phyloP scores from a whole-genome alignment of 768 basidiomycete genomes.

The Trametes gibbosa region DNA sequence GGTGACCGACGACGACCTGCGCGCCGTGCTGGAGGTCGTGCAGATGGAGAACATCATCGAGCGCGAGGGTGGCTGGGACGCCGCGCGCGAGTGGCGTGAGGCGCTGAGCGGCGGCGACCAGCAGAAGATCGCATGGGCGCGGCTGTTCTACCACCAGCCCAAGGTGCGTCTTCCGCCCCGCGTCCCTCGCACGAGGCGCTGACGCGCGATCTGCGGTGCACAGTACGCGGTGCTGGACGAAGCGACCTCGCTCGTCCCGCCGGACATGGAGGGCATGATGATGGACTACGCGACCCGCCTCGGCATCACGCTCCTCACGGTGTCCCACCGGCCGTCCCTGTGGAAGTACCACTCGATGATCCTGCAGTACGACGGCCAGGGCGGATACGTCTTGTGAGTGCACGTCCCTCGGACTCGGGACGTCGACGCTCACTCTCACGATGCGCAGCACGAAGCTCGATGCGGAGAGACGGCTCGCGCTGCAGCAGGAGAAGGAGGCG shows the following conservation, averaged over 20 bases:
- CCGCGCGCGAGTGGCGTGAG: conserved; percentile 89
- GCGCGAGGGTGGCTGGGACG: conserved; percentile 95
- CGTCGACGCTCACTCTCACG: not conserved
- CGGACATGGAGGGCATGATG: conserved; percentile 91
- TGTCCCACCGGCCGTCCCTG: conserved; percentile 90
- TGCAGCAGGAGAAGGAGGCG: conserved; percentile 93
- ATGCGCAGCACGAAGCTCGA: conserved; percentile 75
- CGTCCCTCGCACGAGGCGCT: not conserved
- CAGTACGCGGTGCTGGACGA: conserved; percentile 97
- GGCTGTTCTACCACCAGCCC: conserved; percentile 92
- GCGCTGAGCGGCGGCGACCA: conserved; percentile 93
- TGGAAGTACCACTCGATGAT: conserved; percentile 93
- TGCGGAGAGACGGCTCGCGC: conserved; percentile 81
- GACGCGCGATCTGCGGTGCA: not conserved
- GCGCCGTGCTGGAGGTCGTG: conserved; percentile 69
- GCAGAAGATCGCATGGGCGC: conserved; percentile 95
- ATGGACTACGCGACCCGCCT: conserved; percentile 88
- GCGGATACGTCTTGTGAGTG: conserved; percentile 91
- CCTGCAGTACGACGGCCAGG: conserved; percentile 90
- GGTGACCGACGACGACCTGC: conserved; percentile 71
- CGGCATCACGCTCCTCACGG: conserved; percentile 90
- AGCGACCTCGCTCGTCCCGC: conserved; percentile 91
- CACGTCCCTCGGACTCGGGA: not conserved
- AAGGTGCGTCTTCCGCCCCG: conserved; percentile 50
- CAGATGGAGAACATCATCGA: conserved; percentile 86